phyloP scores from a whole-genome alignment of 768 basidiomycete species.

The Lentinula boryana region DNA sequence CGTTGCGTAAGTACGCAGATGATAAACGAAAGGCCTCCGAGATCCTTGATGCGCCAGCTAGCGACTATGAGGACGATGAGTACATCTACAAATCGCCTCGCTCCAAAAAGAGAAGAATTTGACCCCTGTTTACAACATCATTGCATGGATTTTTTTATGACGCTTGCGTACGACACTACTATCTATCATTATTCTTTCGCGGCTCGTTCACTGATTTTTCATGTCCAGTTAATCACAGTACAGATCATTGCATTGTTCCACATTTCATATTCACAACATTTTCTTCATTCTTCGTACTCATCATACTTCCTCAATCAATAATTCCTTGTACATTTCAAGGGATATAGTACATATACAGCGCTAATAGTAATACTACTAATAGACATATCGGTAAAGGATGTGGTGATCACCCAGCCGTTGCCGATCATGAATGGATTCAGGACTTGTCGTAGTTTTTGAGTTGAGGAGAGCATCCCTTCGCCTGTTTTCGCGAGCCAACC shows the following conservation, averaged over 20 bases:
- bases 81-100: constrained; percentile 3
- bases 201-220: no score
- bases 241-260: not conserved
- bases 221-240: not conserved
- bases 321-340: not conserved
- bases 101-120: constrained; percentile 1
- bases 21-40: constrained; percentile 34
- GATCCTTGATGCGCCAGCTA: not conserved
- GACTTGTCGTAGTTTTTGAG: not conserved
- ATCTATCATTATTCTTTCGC: not conserved
- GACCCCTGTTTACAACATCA: not conserved
- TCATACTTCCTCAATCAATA: not conserved
- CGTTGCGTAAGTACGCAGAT: constrained; percentile 54
- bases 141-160: not conserved
- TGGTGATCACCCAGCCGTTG: constrained; percentile 33
- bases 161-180: not conserved
- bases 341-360: not conserved
- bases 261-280: not conserved
- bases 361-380: constrained; percentile 4
- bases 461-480: constrained; percentile 29
- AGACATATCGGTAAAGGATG: constrained; percentile 33
- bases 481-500: constrained; percentile 46
- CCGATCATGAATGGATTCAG: constrained; percentile 12
- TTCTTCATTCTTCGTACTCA: not conserved
- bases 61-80: constrained; percentile 1